A percentile compares a stretch with the other conserved stretches of the same genome.
Evolutionary conservation across 2,329 filamentous ascomycete genomes (phyloP).

Genomic region (Venturia asperata): DNA sequence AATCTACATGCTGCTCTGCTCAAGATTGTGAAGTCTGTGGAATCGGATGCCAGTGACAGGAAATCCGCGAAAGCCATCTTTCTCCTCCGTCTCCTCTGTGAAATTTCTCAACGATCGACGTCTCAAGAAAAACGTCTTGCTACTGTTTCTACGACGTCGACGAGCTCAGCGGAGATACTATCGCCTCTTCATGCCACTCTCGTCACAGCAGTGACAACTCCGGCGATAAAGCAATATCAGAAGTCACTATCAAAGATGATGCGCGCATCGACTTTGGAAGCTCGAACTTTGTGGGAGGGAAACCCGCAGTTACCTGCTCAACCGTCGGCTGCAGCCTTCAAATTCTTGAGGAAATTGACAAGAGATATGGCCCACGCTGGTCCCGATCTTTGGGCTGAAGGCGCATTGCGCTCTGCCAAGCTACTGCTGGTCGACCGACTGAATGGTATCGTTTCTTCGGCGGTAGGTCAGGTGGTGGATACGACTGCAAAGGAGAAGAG

Average conservation of each 20-base stretch:
- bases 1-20: slow-evolving; percentile 52
- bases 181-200: slow-evolving; percentile 58
- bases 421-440: slow-evolving; percentile 32
- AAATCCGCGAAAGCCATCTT: slow-evolving; percentile 45
- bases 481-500: slow-evolving; percentile 26
- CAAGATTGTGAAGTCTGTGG: slow-evolving; percentile 42
- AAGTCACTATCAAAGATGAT: slow-evolving; percentile 40
- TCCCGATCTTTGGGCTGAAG: slow-evolving; percentile 72
- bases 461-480: slow-evolving; percentile 42
- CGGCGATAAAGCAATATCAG: slow-evolving; percentile 38
- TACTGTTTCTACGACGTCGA: slow-evolving; percentile 51
- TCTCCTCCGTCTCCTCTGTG: slow-evolving; percentile 64
- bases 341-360: slow-evolving; percentile 59
- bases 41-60: slow-evolving; percentile 37
- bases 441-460: slow-evolving; percentile 50
- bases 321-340: slow-evolving; percentile 68
- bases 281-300: slow-evolving; percentile 73
- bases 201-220: slow-evolving; percentile 45
- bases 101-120: slow-evolving; percentile 62
- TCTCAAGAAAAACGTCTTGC: slow-evolving; percentile 33
- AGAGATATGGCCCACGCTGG: slow-evolving; percentile 63
- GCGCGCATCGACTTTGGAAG: slow-evolving; percentile 47
- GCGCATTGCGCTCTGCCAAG: slow-evolving; percentile 38
- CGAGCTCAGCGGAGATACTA: slow-evolving; percentile 57
- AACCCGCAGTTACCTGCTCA: slow-evolving; percentile 67